Percentiles rank a stretch among this genome's conserved stretches.
Conservation (phyloP, 1,284 basidiomycete genomes). For the Bjerkandera adusta region DNA sequence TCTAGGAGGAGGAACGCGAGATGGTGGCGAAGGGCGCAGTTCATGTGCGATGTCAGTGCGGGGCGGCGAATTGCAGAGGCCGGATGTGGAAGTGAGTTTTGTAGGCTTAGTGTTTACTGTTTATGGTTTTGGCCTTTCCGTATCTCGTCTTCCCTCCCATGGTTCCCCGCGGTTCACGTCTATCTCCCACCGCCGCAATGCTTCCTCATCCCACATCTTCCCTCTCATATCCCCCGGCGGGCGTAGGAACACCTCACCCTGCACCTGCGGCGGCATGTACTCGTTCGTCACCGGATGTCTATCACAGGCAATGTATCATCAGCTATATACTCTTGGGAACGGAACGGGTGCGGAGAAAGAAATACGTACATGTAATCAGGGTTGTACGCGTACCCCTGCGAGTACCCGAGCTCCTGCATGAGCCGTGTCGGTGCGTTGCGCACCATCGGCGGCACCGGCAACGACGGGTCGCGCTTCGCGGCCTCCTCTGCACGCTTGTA, state of each 20-base stretch:
- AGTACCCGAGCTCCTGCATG: constrained; percentile 83
- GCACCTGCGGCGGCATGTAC: constrained; percentile 48
- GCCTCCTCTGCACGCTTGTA: constrained; percentile 72
- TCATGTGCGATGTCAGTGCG: constrained; percentile 52
- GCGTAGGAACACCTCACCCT: constrained; percentile 48
- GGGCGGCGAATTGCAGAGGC: constrained; percentile 35
- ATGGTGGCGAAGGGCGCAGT: constrained; percentile 38
- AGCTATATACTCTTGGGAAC: background rate
- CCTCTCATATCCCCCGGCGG: constrained; percentile 47
- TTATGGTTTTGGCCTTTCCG: too few relatives aligned
- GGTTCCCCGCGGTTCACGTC: constrained; percentile 56
- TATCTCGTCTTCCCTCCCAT: too few relatives aligned
- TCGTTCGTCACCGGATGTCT: constrained; percentile 76
- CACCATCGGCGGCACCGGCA: constrained; percentile 74
- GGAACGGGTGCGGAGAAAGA: too few relatives aligned
- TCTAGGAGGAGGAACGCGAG: constrained; percentile 10
- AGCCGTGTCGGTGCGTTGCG: constrained; percentile 87
- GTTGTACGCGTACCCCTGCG: constrained; percentile 75
- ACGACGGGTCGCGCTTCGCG: constrained; percentile 49
- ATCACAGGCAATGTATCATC: constrained; percentile 12
- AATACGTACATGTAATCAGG: constrained; percentile 65
- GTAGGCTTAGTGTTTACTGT: too few relatives aligned
- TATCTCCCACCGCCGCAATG: constrained; percentile 70
- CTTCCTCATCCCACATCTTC: constrained; percentile 77
- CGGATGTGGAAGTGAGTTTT: constrained; percentile 29